phyloP scores from a whole-genome alignment of 2,329 filamentous ascomycete genomes.

The Talaromyces piceae region DNA sequence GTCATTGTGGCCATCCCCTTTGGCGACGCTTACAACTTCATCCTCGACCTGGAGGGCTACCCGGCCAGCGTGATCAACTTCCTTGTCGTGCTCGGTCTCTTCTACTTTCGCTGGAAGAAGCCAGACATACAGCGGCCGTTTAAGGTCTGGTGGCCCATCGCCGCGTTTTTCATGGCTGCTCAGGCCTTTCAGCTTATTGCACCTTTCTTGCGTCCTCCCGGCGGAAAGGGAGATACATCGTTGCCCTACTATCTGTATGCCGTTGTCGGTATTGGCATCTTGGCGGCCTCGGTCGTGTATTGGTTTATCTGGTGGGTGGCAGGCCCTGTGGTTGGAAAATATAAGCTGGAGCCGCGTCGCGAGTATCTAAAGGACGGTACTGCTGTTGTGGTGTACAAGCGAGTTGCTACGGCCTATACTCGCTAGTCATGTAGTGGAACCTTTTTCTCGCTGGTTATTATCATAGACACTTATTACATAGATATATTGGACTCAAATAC shows the following conservation, averaged over 20 bases:
- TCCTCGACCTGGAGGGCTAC: conserved; percentile 21
- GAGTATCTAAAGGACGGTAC: conserved; percentile 16
- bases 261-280: conserved; percentile 41
- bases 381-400: conserved; percentile 15
- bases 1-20: conserved; percentile 56
- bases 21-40: conserved; percentile 57
- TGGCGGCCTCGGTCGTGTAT: conserved; percentile 40
- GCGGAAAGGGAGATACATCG: conserved; percentile 40
- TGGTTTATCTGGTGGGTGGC: conserved; percentile 33
- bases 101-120: conserved; percentile 37
- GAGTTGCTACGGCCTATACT: conserved; percentile 1
- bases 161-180: conserved; percentile 48
- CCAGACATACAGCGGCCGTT: conserved; percentile 7
- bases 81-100: conserved; percentile 43
- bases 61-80: conserved; percentile 14
- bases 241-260: conserved; percentile 44
- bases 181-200: conserved; percentile 56
- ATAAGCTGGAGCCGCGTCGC: conserved; percentile 14
- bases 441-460: background rate
- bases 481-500: too few species aligned
- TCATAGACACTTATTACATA: background rate
- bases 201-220: conserved; percentile 44
- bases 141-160: conserved; percentile 11
- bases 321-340: conserved; percentile 14
- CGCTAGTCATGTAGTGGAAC: background rate